phyloP scores from a whole-genome alignment of 805 yeast genomes.

The Wickerhamiella parazyma region DNA sequence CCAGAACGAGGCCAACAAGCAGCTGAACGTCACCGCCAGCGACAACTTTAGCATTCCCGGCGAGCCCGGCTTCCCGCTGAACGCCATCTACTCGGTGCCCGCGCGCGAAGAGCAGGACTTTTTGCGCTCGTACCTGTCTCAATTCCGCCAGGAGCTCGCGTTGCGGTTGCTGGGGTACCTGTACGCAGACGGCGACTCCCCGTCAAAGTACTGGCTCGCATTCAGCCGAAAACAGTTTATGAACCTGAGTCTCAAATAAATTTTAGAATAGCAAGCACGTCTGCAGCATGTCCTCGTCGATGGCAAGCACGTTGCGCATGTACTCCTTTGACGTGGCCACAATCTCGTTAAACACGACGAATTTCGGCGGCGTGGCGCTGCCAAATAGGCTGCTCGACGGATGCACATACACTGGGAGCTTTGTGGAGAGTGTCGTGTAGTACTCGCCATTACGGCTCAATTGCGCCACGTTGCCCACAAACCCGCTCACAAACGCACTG shows the following conservation, averaged over 20 bases:
- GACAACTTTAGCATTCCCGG: constrained; percentile 91
- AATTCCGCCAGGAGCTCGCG: constrained; percentile 89
- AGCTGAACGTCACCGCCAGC: constrained; percentile 71
- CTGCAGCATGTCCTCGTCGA: constrained; percentile 38
- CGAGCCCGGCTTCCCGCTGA: constrained; percentile 86
- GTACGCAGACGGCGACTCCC: constrained; percentile 39
- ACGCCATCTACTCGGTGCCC: constrained; percentile 64
- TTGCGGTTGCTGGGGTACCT: constrained; percentile 63
- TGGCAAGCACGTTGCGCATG: constrained; percentile 76
- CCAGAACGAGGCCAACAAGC: constrained; percentile 29
- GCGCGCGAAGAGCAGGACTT: constrained; percentile 66
- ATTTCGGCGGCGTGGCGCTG: constrained; percentile 40
- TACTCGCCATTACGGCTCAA: constrained; percentile 52
- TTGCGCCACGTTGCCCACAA: constrained; percentile 36
- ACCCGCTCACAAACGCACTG: constrained; percentile 39
- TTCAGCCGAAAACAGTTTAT: constrained; percentile 89
- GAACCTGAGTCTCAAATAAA: constrained; percentile 57
- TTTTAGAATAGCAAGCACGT: background rate
- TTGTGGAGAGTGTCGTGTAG: constrained; percentile 53
- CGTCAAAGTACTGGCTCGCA: constrained; percentile 91
- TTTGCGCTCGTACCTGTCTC: constrained; percentile 69
- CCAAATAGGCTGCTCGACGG: constrained; percentile 69
- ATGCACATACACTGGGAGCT: constrained; percentile 60
- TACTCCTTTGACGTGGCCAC: constrained; percentile 77
- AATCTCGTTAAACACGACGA: constrained; percentile 69